Evolutionary conservation across 805 yeast species (phyloP), one percentile per base, ranked within the genome.

Genomic region (Yamadazyma olivae): DNA sequence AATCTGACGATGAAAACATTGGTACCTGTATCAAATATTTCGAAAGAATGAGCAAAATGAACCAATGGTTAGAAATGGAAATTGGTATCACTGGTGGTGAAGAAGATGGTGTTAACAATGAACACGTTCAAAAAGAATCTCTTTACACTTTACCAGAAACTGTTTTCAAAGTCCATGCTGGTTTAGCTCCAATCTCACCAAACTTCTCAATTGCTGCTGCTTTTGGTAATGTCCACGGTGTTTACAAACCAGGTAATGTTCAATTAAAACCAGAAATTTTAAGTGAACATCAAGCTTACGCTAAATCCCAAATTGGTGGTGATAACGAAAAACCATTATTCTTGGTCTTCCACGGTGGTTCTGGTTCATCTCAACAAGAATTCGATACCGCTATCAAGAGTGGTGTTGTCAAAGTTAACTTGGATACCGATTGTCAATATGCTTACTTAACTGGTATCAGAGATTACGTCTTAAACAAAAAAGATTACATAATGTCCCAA

Each of bases 1-100:
- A 93, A 77, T 53, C 85, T 47, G 97, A 93, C 67, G 95, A 88
- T 49, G 95, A 85, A 75, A 93, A 93, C 85, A 91, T 93, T 56
- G 81, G 79, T 48, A 83, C 86, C 50, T 90, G 97, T 79, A 95
- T 71, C 70, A 83, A 87, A 74, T 93, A 93, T 81, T 91, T 93
- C 75, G 76, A 75, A 68, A 87, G 95, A 74, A 88, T 87, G 81
- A 72, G 95, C 67, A 88, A 85, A 74, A 76, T 91, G 80, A 76
- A 79, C 74, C 98, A 91, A 77, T 93, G 93, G 93, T 81, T 93
- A 65, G 99, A 93, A 80, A 93, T 93, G 99, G 99, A 93, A 79
- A 93, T 93, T 65, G 99, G 99, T 81, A 93, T 93, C 81, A 93
- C 99, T 67, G 99, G 99, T 75, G 99, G 99, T 83, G 99, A 93